phyloP scores from a whole-genome alignment of 768 basidiomycete genomes.

The Crassisporium funariophilum region DNA sequence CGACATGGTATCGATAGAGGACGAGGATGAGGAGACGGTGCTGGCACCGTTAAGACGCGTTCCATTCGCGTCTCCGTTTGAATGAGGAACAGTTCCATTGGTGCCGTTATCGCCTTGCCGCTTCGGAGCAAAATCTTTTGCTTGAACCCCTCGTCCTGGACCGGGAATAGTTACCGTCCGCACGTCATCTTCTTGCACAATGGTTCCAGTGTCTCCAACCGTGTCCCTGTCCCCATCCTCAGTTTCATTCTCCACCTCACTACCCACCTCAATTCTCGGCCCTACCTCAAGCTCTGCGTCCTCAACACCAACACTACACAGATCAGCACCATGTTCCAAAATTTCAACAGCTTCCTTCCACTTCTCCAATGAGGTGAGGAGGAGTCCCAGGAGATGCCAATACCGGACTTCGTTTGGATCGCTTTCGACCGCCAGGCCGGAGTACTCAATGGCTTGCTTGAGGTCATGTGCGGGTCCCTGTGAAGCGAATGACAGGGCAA shows the following conservation, averaged over 20 bases:
- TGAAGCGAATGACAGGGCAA: slow-evolving; percentile 73
- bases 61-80: too few relatives aligned
- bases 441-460: slow-evolving; percentile 64
- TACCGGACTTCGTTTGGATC: slow-evolving; percentile 65
- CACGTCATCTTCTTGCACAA: slow-evolving; percentile 4
- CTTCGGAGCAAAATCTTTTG: too few relatives aligned
- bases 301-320: slow-evolving; percentile 45
- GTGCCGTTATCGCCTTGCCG: too few relatives aligned
- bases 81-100: too few relatives aligned
- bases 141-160: too few relatives aligned
- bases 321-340: slow-evolving; percentile 71
- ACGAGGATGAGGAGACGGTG: background rate
- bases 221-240: slow-evolving; percentile 16
- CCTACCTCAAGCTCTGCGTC: slow-evolving; percentile 13
- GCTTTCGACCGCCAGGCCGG: slow-evolving; percentile 72
- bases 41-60: too few relatives aligned
- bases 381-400: slow-evolving; percentile 89
- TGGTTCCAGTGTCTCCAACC: slow-evolving; percentile 7
- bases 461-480: slow-evolving; percentile 59
- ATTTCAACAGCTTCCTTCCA: slow-evolving; percentile 79
- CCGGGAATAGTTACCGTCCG: too few relatives aligned
- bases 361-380: slow-evolving; percentile 78
- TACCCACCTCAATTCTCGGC: slow-evolving; percentile 20
- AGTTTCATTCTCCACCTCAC: slow-evolving; percentile 16
- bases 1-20: background rate